Percentiles rank a stretch among this genome's conserved stretches.
These are phyloP conservation scores for Kwoniella pini DNA, from an alignment of 768 basidiomycete species.

Conservation along the genomic window DNA sequence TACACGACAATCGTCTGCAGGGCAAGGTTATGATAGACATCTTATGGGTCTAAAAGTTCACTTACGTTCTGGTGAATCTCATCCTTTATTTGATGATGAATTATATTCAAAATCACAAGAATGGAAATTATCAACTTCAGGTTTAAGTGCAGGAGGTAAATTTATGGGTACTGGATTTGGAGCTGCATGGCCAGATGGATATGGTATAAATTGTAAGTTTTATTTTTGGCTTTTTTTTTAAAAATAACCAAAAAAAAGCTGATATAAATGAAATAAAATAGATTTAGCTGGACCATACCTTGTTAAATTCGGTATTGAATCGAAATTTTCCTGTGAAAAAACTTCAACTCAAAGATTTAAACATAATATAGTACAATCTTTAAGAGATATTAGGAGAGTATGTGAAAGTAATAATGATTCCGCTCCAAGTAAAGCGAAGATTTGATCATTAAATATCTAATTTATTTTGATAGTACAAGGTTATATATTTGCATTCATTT, in stretches of 20 bases:
- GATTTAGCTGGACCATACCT: conserved; percentile 76
- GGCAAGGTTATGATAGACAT: conserved; percentile 85
- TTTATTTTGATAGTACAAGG: no score
- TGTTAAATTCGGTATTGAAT: conserved; percentile 92
- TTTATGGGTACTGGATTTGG: conserved; percentile 96
- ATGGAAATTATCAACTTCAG: conserved; percentile 90
- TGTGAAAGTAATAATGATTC: conserved; percentile 54
- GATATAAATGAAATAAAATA: conserved; percentile 46
- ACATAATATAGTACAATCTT: conserved; percentile 62
- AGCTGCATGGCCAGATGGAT: conserved; percentile 76
- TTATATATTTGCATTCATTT: no score
- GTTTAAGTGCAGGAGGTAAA: conserved; percentile 76
- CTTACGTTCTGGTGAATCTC: conserved; percentile 62
- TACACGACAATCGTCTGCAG: conserved; percentile 74
- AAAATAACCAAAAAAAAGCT: not conserved
- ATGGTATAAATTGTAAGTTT: conserved; percentile 86
- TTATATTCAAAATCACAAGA: conserved; percentile 71
- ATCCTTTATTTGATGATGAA: conserved; percentile 73
- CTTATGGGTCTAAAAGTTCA: conserved; percentile 78
- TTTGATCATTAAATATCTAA: no score
- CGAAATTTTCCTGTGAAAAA: conserved; percentile 67
- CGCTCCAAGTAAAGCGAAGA: no score
- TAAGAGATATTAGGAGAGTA: conserved; percentile 69
- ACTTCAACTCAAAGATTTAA: conserved; percentile 76
- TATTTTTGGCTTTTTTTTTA: not conserved